Percentiles rank a stretch among this genome's conserved stretches.
phyloP scores from a whole-genome alignment of 2,329 filamentous ascomycete species.

The Talaromyces sp. region DNA sequence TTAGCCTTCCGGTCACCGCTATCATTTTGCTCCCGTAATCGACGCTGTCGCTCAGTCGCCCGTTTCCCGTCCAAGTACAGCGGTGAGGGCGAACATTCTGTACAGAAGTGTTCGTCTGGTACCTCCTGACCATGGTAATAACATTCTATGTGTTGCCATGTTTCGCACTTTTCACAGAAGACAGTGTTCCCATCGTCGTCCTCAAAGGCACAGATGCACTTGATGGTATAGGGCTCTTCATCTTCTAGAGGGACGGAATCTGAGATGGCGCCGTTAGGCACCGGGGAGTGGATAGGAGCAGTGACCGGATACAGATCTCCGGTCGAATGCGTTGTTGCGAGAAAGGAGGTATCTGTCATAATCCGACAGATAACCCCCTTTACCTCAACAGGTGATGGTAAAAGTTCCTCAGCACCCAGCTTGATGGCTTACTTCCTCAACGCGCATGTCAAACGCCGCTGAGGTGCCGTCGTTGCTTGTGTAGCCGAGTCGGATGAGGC shows the following conservation, averaged over 20 bases:
- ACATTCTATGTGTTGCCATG: slow-evolving; percentile 97
- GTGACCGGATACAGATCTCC: slow-evolving; percentile 44
- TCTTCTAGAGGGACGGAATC: slow-evolving; percentile 40
- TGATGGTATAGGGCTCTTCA: slow-evolving; percentile 71
- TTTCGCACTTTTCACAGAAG: slow-evolving; percentile 90
- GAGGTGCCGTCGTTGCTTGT: slow-evolving; percentile 12
- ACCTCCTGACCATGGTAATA: slow-evolving; percentile 78
- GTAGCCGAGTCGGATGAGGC: not conserved
- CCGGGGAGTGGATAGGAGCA: slow-evolving; percentile 40
- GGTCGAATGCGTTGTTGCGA: slow-evolving; percentile 46
- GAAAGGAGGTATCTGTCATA: slow-evolving; percentile 52
- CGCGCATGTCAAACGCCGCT: slow-evolving; percentile 17
- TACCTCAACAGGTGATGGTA: slow-evolving; percentile 16
- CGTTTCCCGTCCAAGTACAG: slow-evolving; percentile 66
- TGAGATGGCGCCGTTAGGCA: slow-evolving; percentile 39
- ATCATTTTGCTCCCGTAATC: slow-evolving; percentile 55
- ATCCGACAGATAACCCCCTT: slow-evolving; percentile 48
- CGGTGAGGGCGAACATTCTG: slow-evolving; percentile 82
- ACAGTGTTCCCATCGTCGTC: slow-evolving; percentile 98
- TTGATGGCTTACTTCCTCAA: slow-evolving; percentile 12
- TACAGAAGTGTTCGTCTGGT: slow-evolving; percentile 77
- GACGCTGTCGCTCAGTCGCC: slow-evolving; percentile 67
- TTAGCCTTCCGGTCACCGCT: slow-evolving; percentile 67
- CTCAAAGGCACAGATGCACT: slow-evolving; percentile 89
- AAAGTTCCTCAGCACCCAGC: slow-evolving; percentile 18